A percentile compares a stretch with the other conserved stretches of the same genome.
Evolutionary conservation across 495 filamentous ascomycete genomes (phyloP).

Genomic region (Xylaria venustula): DNA sequence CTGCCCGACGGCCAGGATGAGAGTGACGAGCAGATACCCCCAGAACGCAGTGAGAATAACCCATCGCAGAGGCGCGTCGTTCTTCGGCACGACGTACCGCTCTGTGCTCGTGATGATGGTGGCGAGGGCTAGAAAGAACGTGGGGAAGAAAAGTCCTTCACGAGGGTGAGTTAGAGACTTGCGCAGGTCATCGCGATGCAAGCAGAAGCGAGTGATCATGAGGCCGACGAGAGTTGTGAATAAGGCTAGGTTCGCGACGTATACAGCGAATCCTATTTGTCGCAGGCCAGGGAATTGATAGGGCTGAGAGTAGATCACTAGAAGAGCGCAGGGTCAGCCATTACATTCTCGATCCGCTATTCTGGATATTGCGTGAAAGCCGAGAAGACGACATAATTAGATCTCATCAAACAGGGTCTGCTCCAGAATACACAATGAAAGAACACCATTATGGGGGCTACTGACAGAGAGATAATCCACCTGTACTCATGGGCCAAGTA

Average conservation of each 20-base stretch:
- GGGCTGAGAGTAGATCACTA: conserved; percentile 55
- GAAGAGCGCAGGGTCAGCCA: conserved; percentile 3
- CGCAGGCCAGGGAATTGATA: conserved; percentile 58
- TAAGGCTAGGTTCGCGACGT: conserved; percentile 60
- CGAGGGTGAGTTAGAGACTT: conserved; percentile 59
- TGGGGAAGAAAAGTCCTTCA: conserved; percentile 67
- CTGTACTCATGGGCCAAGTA: conserved; percentile 14
- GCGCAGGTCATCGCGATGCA: conserved; percentile 50
- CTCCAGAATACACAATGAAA: too few species aligned
- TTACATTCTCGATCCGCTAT: neutral
- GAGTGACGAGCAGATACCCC: conserved; percentile 45
- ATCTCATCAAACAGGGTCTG: too few species aligned
- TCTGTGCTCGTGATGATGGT: conserved; percentile 61
- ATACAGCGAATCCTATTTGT: conserved; percentile 60
- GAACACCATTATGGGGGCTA: too few species aligned
- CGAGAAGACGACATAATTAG: too few species aligned
- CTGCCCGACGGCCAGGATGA: conserved; percentile 44
- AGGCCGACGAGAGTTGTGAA: conserved; percentile 51
- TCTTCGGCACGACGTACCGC: conserved; percentile 53
- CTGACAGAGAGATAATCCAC: conserved; percentile 11
- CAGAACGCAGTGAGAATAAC: conserved; percentile 50
- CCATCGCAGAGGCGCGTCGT: conserved; percentile 36
- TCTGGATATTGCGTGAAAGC: too few species aligned
- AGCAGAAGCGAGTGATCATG: conserved; percentile 57
- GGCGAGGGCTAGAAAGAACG: conserved; percentile 64